Conservation (phyloP, 108 stramenopile species). For the Discostella stelligeroides region DNA sequence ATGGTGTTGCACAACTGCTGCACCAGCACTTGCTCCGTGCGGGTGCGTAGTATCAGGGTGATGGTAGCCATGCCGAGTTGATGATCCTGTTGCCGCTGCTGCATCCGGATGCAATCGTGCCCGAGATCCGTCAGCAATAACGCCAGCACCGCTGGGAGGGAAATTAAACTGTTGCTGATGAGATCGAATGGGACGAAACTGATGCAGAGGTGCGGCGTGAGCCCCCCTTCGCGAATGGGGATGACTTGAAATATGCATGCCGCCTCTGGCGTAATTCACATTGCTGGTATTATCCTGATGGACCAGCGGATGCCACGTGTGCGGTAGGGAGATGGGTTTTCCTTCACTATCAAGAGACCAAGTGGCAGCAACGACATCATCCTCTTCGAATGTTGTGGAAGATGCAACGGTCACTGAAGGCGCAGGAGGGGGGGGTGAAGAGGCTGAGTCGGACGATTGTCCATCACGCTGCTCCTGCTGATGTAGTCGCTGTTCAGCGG, state of each 20-base stretch:
- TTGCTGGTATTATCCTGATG: not conserved
- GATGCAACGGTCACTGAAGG: not conserved
- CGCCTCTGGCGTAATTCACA: not conserved
- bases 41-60: not conserved
- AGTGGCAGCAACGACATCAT: constrained; percentile 16
- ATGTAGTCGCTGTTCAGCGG: not conserved
- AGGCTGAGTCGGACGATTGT: not conserved
- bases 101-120: too few species aligned
- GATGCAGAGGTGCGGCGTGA: not conserved
- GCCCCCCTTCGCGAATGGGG: constrained; percentile 11
- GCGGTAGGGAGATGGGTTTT: constrained; percentile 19
- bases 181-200: constrained; percentile 2
- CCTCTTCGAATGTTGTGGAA: not conserved
- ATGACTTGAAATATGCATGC: not conserved
- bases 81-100: too few species aligned
- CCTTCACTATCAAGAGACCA: constrained; percentile 38
- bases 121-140: too few species aligned
- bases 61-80: not conserved
- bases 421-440: not conserved
- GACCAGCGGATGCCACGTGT: constrained; percentile 44
- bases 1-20: too few species aligned
- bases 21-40: too few species aligned
- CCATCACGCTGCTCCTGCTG: not conserved
- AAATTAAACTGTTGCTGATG: not conserved
- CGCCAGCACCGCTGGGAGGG: not conserved